These are phyloP conservation scores for Hyphopichia khmerensis DNA, from an alignment of 1,139 yeast genomes.

Conservation along the genomic window DNA sequence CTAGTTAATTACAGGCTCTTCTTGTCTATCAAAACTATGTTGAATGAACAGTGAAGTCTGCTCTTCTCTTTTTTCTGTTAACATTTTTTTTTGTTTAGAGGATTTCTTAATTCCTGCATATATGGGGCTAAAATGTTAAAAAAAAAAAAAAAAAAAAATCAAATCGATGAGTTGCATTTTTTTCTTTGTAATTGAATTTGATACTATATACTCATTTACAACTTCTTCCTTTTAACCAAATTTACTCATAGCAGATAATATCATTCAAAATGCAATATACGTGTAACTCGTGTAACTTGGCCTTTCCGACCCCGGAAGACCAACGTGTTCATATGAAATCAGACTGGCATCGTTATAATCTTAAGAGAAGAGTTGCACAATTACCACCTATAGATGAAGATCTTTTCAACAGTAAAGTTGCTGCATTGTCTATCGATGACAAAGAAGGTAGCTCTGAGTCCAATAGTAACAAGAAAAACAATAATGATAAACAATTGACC, in stretches of 20 bases:
- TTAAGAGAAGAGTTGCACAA: slow-evolving; percentile 60
- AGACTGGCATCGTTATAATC: slow-evolving; percentile 75
- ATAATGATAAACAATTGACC: slow-evolving; percentile 38
- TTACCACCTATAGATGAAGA: slow-evolving; percentile 56
- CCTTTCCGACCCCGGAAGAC: slow-evolving; percentile 38
- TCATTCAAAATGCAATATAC: slow-evolving; percentile 28
- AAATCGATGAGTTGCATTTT: neutral
- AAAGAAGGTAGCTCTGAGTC: slow-evolving; percentile 9
- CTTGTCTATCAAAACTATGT: neutral
- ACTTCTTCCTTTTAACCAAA: neutral
- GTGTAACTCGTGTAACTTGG: slow-evolving; percentile 46
- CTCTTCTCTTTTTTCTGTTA: slow-evolving; percentile 1
- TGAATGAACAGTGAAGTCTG: neutral
- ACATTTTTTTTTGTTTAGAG: neutral
- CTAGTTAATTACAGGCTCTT: neutral
- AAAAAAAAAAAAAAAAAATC: neutral
- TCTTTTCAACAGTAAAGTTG: slow-evolving; percentile 47
- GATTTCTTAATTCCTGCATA: neutral
- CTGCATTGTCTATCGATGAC: slow-evolving; percentile 24
- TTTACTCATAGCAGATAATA: neutral
- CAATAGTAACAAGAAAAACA: slow-evolving; percentile 8
- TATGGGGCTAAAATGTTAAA: neutral
- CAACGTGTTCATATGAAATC: slow-evolving; percentile 55
- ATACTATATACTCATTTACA: neutral
- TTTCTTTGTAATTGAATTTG: neutral